phyloP scores from a whole-genome alignment of 805 yeast genomes.

The Lachancea lanzarotensis region DNA sequence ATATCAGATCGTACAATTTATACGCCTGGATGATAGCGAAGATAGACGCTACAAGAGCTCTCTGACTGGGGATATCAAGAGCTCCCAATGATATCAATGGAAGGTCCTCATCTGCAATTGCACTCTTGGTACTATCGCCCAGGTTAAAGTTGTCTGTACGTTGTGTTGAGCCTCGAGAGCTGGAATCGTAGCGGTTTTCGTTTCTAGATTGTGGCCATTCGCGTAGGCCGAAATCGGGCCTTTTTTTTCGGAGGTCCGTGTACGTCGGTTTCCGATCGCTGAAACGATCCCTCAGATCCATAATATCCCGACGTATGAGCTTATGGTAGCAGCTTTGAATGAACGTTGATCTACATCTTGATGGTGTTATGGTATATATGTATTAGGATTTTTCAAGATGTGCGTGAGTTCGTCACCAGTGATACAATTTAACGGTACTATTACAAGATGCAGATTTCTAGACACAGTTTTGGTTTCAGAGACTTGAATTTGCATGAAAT shows the following conservation, averaged over 20 bases:
- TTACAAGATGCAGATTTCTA: no score
- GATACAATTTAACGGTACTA: no score
- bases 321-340: not conserved
- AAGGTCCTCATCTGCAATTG: slow-evolving; percentile 1
- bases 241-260: slow-evolving; percentile 2
- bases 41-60: slow-evolving; percentile 57
- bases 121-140: not conserved
- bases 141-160: not conserved
- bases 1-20: slow-evolving; percentile 66
- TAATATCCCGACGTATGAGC: not conserved
- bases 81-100: slow-evolving; percentile 58
- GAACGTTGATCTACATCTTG: not conserved
- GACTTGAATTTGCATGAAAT: no score
- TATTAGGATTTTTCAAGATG: no score
- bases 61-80: slow-evolving; percentile 71
- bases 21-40: slow-evolving; percentile 77
- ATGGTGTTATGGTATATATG: not conserved
- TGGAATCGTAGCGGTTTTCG: not conserved
- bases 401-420: no score
- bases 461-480: no score
- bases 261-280: not conserved
- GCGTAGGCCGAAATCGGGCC: not conserved
- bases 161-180: not conserved
- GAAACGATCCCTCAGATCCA: slow-evolving; percentile 6
- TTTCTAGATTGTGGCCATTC: slow-evolving; percentile 1